These are phyloP conservation scores for Coniochaeta hoffmannii DNA, from an alignment of 2,329 filamentous ascomycete genomes.

Conservation along the genomic window DNA sequence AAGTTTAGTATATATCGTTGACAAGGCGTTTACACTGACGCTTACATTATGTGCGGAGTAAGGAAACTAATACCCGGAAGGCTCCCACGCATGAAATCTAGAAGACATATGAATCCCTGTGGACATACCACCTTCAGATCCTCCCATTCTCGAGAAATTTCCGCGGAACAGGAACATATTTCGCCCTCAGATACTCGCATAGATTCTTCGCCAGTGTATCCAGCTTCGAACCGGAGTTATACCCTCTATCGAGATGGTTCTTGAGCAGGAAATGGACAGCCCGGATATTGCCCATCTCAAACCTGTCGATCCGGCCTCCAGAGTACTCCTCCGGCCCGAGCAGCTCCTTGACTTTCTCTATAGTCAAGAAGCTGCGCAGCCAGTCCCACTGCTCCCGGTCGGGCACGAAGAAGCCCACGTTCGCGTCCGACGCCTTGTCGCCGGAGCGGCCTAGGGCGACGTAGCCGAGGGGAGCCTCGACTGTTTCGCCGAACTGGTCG, in stretches of 20 bases:
- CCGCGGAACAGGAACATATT: neutral
- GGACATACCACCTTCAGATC: neutral
- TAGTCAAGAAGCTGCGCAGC: slow-evolving; percentile 22
- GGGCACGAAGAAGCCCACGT: slow-evolving; percentile 27
- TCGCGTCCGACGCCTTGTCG: slow-evolving; percentile 26
- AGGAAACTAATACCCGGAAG: neutral
- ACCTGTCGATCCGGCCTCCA: neutral
- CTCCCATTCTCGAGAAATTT: slow-evolving; percentile 1
- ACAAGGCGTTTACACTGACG: no score
- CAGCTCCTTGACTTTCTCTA: slow-evolving; percentile 4
- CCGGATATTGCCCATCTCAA: slow-evolving; percentile 1
- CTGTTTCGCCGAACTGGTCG: slow-evolving; percentile 9
- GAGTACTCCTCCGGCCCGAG: slow-evolving; percentile 4
- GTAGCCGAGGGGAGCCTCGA: slow-evolving; percentile 19
- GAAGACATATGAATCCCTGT: neutral
- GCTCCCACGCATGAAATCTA: neutral
- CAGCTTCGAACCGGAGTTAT: slow-evolving; percentile 1
- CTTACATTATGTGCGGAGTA: neutral
- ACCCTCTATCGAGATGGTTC: slow-evolving; percentile 2
- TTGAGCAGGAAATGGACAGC: slow-evolving; percentile 11
- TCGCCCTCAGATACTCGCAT: slow-evolving; percentile 1
- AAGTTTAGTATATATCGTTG: neutral
- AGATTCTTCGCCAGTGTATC: slow-evolving; percentile 1
- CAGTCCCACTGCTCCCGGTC: slow-evolving; percentile 30
- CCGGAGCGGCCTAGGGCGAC: slow-evolving; percentile 23